Evolutionary conservation across 2,329 filamentous ascomycete species (phyloP).

Genomic region (Fusarium austroafricanum): DNA sequence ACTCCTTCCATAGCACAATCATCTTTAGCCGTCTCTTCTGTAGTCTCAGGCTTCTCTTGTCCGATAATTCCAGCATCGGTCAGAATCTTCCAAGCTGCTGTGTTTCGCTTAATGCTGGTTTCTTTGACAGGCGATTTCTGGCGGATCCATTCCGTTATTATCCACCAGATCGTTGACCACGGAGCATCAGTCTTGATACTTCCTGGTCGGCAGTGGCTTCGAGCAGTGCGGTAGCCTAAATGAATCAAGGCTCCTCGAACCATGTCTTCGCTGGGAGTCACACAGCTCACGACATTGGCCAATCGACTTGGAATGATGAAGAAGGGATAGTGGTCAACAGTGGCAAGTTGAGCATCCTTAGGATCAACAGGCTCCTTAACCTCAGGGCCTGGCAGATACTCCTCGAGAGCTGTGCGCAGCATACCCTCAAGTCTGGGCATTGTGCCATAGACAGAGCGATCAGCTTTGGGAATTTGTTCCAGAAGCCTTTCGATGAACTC

Average conservation of each 20-base stretch:
- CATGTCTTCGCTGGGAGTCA: conserved; percentile 81
- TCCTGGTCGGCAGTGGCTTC: conserved; percentile 89
- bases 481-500: conserved; percentile 86
- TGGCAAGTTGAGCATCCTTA: conserved; percentile 66
- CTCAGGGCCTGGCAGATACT: conserved; percentile 60
- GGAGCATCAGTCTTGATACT: conserved; percentile 95
- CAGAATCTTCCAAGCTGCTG: conserved; percentile 78
- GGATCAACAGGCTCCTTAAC: conserved; percentile 52
- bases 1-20: conserved; percentile 57
- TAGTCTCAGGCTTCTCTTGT: conserved; percentile 47
- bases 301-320: conserved; percentile 83
- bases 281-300: conserved; percentile 80
- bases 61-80: conserved; percentile 52
- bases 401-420: conserved; percentile 88
- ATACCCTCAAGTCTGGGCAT: conserved; percentile 87
- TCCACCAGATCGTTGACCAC: conserved; percentile 89
- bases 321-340: conserved; percentile 82
- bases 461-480: conserved; percentile 73
- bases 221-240: conserved; percentile 83
- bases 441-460: conserved; percentile 81
- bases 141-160: conserved; percentile 91
- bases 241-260: conserved; percentile 84
- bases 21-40: conserved; percentile 27
- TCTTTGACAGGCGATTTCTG: conserved; percentile 84
- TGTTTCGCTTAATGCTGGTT: conserved; percentile 75